Evolutionary conservation across 495 filamentous ascomycete species (phyloP), one percentile per base, ranked within the genome.

Genomic region (Annulohypoxylon bovei): DNA sequence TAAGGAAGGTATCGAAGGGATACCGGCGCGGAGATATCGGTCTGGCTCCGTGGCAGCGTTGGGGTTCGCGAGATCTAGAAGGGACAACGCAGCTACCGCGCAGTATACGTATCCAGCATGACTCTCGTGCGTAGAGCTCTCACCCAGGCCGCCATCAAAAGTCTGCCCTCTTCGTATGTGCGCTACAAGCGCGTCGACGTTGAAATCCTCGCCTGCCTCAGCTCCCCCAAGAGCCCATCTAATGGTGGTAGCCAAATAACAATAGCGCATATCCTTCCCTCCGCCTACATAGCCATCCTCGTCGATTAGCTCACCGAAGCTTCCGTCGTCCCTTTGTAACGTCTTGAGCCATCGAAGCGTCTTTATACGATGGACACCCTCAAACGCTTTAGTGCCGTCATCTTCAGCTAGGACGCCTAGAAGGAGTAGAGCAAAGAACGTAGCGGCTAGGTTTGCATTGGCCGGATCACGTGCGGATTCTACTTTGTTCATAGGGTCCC

Each of bases 21-120:
- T 80, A 18, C 79, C 77, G 4, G 70, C 62, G 35, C 71, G 71
- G 20, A 83, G 54, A 62, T 77, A 73, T 54, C 56, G 44, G 44
- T 74, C 75, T 4, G 76, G 70, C 59, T 83, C 70, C 3, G 71
- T 53, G 52, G 76, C 56, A 3, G 69, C 35, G 33, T 72, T 60
- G 5, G 75, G 59, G 28, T 72, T 77, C n/a, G 72, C 68, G 6
- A 71, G 68, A 74, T 87, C 83, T 20, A 97, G 83, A 32, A 97
- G 85, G 2, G 88, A 87, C 16, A 98, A 80, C 27, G 93, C 88
- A 40, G 85, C 83, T 66, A 97, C 86, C 46, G 91, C 93, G 73
- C 93, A 96, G 81, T 94, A 96, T 53, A 93, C 92, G 75, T 92
- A 92, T 52, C 95, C 95, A 68, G 93, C 94, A 78, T 99, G 95